Conservation (phyloP, 2,329 filamentous ascomycete genomes). For the Arthroderma sp. region DNA sequence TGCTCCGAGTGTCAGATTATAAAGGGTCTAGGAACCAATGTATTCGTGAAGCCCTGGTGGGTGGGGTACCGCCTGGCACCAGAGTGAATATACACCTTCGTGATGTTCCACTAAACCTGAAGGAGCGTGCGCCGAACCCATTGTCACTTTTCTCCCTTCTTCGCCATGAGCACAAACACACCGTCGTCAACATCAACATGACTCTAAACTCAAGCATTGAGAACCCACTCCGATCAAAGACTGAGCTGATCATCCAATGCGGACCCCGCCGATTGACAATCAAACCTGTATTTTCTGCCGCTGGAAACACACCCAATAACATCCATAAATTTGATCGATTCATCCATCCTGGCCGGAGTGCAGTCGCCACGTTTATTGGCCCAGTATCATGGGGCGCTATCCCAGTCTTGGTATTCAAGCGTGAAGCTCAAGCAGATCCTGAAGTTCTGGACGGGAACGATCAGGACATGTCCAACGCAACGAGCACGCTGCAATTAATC, state of each 20-base stretch:
- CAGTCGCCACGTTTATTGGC: conserved; percentile 77
- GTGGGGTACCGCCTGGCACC: conserved; percentile 71
- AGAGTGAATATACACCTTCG: conserved; percentile 67
- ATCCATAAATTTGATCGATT: conserved; percentile 94
- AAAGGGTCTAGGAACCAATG: conserved; percentile 65
- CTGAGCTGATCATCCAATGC: conserved; percentile 81
- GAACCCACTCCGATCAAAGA: conserved; percentile 74
- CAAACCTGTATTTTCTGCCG: conserved; percentile 79
- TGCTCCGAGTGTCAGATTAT: conserved; percentile 84
- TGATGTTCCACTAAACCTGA: conserved; percentile 42
- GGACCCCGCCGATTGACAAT: conserved; percentile 76
- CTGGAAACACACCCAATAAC: conserved; percentile 86
- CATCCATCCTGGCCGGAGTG: conserved; percentile 78
- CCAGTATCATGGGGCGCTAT: conserved; percentile 89
- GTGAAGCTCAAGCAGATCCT: conserved; percentile 19
- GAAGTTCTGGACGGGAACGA: conserved; percentile 31
- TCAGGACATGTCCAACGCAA: conserved; percentile 27
- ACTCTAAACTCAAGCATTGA: conserved; percentile 66
- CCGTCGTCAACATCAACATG: conserved; percentile 78
- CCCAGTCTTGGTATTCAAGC: conserved; percentile 77
- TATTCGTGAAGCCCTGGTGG: conserved; percentile 71
- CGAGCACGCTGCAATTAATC: conserved; percentile 52
- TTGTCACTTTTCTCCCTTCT: conserved; percentile 73
- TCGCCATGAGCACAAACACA: conserved; percentile 88
- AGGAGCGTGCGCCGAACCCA: conserved; percentile 42